Evolutionary conservation across 257 asterid species (phyloP).

Genomic region (Mitragyna speciosa): DNA sequence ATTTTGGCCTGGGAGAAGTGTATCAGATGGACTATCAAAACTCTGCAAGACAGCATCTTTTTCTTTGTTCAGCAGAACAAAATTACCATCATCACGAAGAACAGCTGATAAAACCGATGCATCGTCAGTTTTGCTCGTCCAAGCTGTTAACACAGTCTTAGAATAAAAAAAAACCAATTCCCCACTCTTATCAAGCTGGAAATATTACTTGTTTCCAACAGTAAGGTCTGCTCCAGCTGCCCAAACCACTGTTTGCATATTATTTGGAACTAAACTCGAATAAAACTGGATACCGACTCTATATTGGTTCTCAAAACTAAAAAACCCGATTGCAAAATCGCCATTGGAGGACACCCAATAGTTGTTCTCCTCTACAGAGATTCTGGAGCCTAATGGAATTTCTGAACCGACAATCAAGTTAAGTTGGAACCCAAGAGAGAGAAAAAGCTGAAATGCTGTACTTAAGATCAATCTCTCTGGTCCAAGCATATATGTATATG

Average conservation of each 20-base stretch:
- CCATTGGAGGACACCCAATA: slow-evolving; percentile 46
- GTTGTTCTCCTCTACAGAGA: slow-evolving; percentile 31
- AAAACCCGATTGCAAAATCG: slow-evolving; percentile 41
- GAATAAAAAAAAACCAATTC: slow-evolving; percentile 39
- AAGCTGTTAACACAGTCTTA: slow-evolving; percentile 24
- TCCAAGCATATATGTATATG: slow-evolving; percentile 31
- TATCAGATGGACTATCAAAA: slow-evolving; percentile 38
- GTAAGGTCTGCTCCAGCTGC: slow-evolving; percentile 39
- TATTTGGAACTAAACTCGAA: slow-evolving; percentile 30
- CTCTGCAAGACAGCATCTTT: slow-evolving; percentile 37
- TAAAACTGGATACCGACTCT: slow-evolving; percentile 34
- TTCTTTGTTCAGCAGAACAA: slow-evolving; percentile 27
- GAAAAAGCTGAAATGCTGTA: slow-evolving; percentile 17
- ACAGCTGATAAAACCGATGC: slow-evolving; percentile 36
- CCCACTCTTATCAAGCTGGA: slow-evolving; percentile 34
- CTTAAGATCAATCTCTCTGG: slow-evolving; percentile 11
- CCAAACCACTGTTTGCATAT: slow-evolving; percentile 37
- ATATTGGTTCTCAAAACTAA: slow-evolving; percentile 24
- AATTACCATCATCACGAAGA: slow-evolving; percentile 37
- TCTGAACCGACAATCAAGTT: slow-evolving; percentile 23
- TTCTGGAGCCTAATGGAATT: slow-evolving; percentile 39
- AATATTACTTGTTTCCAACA: slow-evolving; percentile 36
- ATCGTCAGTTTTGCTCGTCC: slow-evolving; percentile 38
- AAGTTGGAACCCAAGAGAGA: slow-evolving; percentile 23
- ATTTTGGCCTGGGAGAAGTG: slow-evolving; percentile 43